Evolutionary conservation across 345 rosid genomes (phyloP), one percentile per base, ranked within the genome.

Genomic region (Microcos paniculata): DNA sequence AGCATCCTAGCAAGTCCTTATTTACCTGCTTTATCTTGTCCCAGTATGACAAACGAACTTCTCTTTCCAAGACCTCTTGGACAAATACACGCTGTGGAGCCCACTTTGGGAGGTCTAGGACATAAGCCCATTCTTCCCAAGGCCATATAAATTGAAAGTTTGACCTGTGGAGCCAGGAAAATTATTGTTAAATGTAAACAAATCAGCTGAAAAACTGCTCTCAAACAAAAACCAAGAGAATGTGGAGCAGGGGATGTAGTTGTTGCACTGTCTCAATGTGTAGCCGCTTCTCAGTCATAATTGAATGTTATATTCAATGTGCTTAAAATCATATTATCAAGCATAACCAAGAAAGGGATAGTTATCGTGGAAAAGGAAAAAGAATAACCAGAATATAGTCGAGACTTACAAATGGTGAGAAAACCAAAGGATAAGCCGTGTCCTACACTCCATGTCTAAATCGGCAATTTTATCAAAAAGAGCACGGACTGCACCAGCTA

Each of bases 101-200:
- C 99, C 99, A 96, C 80, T 90, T 91, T 78, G 98, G 98, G 69
- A 96, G 97, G 80, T 89, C 97, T 77, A 96, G 79, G 74, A 96
- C 99, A 87, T 87, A 88, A 69, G 92, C 97, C 99, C 99, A 96
- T 81, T 96, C 99, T 82, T 96, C 99, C 99, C 99, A 96, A 12
- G 99, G 99, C 99, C 99, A 96, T 76, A 94, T 94, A 85, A 93
- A 94, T 75, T 96, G 98, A 78, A 96, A 96, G 82, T 96, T 96
- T 74, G 99, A 96, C 79, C 99, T 96, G 88, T 43, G 77, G 78
- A 73, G 24, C 57, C 78, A 73, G 23, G 43, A 84, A n/a, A 78
- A 8, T 23, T 42, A 76, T 65, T 26, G 48, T 62, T 68, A 76
- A 48, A 46, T 53, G 43, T 15, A 71, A 15, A 40, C 11, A 49